These are phyloP conservation scores for Catenaria anguillulae DNA, from an alignment of 371 early-diverging fungal species.

Conservation along the genomic window DNA sequence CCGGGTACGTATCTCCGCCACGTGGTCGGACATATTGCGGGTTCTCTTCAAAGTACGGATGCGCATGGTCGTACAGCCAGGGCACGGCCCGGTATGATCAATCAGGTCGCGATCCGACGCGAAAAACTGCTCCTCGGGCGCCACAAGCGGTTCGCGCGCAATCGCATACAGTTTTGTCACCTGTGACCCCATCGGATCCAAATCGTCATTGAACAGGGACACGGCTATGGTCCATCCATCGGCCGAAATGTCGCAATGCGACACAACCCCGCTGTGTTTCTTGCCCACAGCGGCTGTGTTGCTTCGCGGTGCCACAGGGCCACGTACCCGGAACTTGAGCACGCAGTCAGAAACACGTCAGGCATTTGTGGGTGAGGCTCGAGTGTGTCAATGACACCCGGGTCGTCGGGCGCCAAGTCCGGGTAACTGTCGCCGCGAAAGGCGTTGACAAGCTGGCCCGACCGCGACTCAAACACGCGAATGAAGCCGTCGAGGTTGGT, in stretches of 20 bases:
- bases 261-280: not conserved
- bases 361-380: constrained; percentile 4
- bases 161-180: not conserved
- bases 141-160: not conserved
- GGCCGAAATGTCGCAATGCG: not conserved
- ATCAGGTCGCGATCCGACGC: not conserved
- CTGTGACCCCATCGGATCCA: not conserved
- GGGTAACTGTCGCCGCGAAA: constrained; percentile 2
- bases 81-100: not conserved
- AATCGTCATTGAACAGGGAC: not conserved
- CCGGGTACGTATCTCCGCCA: not conserved
- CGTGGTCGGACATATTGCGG: constrained; percentile 3
- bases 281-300: not conserved
- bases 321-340: not conserved
- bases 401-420: not conserved
- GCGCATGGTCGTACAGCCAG: not conserved
- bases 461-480: constrained; percentile 1
- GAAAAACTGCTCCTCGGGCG: constrained; percentile 4
- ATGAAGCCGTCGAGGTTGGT: constrained; percentile 1
- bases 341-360: not conserved
- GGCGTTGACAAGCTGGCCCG: not conserved
- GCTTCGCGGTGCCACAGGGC: not conserved
- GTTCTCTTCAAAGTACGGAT: constrained; percentile 7
- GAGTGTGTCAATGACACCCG: not conserved
- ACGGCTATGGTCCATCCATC: constrained; percentile 5